A percentile compares a stretch with the other conserved stretches of the same genome.
phyloP scores from a whole-genome alignment of 2,329 filamentous ascomycete genomes.

The Didymella keratinophila region DNA sequence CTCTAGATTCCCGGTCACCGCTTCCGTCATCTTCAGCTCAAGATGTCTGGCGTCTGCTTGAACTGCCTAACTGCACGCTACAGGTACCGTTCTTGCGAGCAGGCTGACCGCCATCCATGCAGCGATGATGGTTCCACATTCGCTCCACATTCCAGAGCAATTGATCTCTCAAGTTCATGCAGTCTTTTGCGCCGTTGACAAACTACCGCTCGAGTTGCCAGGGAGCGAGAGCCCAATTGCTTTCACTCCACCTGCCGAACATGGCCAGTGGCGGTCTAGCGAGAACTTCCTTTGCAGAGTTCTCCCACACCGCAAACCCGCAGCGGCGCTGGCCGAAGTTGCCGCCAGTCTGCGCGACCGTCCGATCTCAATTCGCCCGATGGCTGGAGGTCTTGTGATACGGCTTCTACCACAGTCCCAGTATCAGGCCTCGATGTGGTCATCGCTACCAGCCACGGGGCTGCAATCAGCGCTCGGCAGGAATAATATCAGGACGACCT shows the following conservation, averaged over 20 bases:
- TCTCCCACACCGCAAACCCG: conserved; percentile 21
- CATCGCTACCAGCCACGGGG: conserved; percentile 41
- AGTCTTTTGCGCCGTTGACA: conserved; percentile 20
- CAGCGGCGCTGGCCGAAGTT: conserved; percentile 33
- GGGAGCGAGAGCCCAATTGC: conserved; percentile 25
- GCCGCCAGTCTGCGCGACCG: conserved; percentile 28
- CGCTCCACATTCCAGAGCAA: conserved; percentile 38
- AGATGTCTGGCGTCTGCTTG: conserved; percentile 11
- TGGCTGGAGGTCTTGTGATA: conserved; percentile 44
- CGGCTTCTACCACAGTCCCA: conserved; percentile 24
- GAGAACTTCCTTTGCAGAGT: conserved; percentile 26
- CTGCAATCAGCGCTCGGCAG: conserved; percentile 37
- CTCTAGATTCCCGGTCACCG: conserved; percentile 29
- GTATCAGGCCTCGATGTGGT: conserved; percentile 26
- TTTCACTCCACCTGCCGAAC: conserved; percentile 28
- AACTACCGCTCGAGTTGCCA: conserved; percentile 25
- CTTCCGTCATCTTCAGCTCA: conserved; percentile 30
- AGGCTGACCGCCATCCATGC: conserved; percentile 37
- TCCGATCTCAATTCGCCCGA: conserved; percentile 27
- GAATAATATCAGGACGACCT: conserved; percentile 39
- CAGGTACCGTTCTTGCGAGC: conserved; percentile 20
- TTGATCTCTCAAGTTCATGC: conserved; percentile 23
- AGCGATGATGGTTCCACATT: conserved; percentile 33
- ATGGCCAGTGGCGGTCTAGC: conserved; percentile 22
- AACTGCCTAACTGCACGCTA: conserved; percentile 22